phyloP scores from a whole-genome alignment of 305 asterid species.

The Solanum aculeatissimum region DNA sequence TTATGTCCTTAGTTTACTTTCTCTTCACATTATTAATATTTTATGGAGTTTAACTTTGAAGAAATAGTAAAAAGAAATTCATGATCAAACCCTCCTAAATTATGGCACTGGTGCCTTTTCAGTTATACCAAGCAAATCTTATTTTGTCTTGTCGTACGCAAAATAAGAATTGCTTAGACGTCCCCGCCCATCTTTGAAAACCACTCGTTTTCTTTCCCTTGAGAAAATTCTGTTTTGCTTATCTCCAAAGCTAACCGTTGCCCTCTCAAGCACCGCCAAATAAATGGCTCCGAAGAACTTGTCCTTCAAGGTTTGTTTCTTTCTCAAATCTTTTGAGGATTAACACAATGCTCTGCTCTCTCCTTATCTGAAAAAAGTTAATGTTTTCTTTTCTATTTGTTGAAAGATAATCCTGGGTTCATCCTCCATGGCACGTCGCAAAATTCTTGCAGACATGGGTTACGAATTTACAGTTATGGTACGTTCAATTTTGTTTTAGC shows the following conservation, averaged over 20 bases:
- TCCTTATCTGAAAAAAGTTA: neutral
- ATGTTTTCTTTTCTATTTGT: neutral
- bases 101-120: neutral
- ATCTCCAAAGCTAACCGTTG: neutral
- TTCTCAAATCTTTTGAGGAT: neutral
- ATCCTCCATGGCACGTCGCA: conserved; percentile 66
- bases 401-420: conserved; percentile 67
- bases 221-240: neutral
- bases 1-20: too few species aligned
- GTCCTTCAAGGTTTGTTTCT: conserved; percentile 33
- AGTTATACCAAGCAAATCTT: neutral
- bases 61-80: too few species aligned
- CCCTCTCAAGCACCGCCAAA: neutral
- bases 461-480: conserved; percentile 60
- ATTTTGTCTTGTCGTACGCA: neutral
- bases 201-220: neutral
- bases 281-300: conserved; percentile 29
- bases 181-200: neutral
- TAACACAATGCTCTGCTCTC: neutral
- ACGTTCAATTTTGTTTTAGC: neutral
- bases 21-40: too few species aligned
- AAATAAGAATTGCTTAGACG: neutral
- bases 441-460: conserved; percentile 74
- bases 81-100: too few species aligned
- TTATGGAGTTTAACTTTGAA: too few species aligned